Evolutionary conservation across 23 red algal species (phyloP).

Genomic region (Cyanidiococcus yangmingshanensis): DNA sequence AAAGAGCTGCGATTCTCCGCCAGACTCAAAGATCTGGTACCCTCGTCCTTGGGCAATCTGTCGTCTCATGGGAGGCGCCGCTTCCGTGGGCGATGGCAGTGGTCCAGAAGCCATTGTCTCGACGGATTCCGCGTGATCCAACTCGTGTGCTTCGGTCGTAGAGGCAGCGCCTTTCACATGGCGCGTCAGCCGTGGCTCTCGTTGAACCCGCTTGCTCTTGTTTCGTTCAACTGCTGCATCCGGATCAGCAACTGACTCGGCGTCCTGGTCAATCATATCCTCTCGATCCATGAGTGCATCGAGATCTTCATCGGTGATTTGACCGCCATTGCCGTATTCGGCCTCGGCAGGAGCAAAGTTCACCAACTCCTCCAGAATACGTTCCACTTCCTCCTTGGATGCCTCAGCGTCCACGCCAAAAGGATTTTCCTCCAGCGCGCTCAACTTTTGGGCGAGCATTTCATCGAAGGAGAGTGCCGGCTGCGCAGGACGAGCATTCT

Average conservation of each 20-base stretch:
- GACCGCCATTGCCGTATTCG: constrained; percentile 16
- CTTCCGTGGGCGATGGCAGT: neutral
- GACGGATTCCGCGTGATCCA: neutral
- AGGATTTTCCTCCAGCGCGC: constrained; percentile 6
- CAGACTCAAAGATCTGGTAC: constrained; percentile 14
- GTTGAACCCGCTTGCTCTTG: neutral
- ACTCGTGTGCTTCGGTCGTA: neutral
- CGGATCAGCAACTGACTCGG: neutral
- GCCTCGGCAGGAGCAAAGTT: constrained; percentile 6
- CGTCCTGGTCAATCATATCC: constrained; percentile 10
- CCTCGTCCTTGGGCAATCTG: neutral
- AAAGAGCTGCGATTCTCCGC: neutral
- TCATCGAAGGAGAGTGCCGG: neutral
- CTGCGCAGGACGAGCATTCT: neutral
- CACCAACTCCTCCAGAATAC: neutral
- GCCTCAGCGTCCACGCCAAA: neutral
- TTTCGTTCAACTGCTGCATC: neutral
- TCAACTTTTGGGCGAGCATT: neutral
- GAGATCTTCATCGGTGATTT: constrained; percentile 12
- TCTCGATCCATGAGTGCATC: constrained; percentile 18
- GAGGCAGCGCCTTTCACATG: neutral
- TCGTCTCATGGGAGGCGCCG: neutral
- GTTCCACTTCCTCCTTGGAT: neutral
- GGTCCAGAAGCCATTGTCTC: neutral
- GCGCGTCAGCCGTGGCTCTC: neutral